Percentiles rank a stretch among this genome's conserved stretches.
Conservation (phyloP, 1,284 basidiomycete genomes). For the Ustilago xerochloae region DNA sequence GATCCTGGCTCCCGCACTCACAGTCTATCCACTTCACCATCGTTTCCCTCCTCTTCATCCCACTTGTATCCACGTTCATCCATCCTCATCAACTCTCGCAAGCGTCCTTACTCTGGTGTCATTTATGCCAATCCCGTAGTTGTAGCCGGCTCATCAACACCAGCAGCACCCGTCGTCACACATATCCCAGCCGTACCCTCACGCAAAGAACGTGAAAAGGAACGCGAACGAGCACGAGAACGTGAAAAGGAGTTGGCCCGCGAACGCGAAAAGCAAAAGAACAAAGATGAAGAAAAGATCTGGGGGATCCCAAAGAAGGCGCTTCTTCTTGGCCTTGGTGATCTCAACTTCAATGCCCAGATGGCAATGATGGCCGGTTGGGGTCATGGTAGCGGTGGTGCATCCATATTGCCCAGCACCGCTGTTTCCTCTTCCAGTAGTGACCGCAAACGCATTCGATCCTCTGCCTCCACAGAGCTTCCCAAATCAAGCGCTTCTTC, state of each 20-base stretch:
- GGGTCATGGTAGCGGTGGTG: constrained; percentile 56
- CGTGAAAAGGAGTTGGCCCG: constrained; percentile 45
- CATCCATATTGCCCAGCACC: constrained; percentile 30
- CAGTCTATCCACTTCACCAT: constrained; percentile 25
- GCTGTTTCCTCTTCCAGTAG: constrained; percentile 19
- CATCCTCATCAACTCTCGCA: constrained; percentile 49
- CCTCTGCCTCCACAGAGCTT: constrained; percentile 14
- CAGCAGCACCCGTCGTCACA: constrained; percentile 43
- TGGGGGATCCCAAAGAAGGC: constrained; percentile 65
- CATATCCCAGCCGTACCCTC: constrained; percentile 51
- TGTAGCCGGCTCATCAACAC: neutral
- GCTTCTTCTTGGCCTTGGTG: constrained; percentile 56
- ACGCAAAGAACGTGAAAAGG: constrained; percentile 48
- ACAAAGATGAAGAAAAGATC: constrained; percentile 55
- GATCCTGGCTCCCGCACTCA: constrained; percentile 9
- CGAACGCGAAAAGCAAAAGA: constrained; percentile 37
- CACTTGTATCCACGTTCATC: constrained; percentile 40
- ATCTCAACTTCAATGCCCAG: constrained; percentile 63
- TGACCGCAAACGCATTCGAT: constrained; percentile 27
- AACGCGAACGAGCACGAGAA: constrained; percentile 43
- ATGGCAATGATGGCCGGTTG: constrained; percentile 62
- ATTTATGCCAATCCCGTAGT: constrained; percentile 25
- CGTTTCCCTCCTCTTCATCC: constrained; percentile 7
- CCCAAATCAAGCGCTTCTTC: constrained; percentile 14
- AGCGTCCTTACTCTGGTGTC: constrained; percentile 37